A percentile compares a stretch with the other conserved stretches of the same genome.
Conservation (phyloP, 2,329 filamentous ascomycete species). For the Colletotrichum cuscutae region DNA sequence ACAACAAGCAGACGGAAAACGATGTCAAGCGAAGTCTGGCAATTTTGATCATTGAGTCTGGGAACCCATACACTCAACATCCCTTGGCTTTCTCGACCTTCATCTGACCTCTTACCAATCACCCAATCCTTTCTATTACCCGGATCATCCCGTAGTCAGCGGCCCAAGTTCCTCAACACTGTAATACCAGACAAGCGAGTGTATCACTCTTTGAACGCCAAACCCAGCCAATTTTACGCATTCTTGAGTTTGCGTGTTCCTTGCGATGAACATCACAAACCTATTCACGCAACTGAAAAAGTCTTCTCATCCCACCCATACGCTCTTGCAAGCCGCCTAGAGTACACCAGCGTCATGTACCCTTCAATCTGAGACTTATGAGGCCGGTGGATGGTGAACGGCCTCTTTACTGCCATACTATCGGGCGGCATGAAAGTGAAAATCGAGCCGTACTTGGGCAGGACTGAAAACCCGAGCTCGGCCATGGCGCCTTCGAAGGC, state of each 20-base stretch:
- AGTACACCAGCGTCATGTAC: constrained; percentile 40
- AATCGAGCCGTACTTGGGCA: constrained; percentile 53
- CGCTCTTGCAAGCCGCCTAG: constrained; percentile 43
- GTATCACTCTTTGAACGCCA: accelerated
- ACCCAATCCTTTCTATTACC: no score
- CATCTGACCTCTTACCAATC: no score
- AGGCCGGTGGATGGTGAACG: constrained; percentile 50
- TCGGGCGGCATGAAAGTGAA: constrained; percentile 51
- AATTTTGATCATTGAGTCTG: no score
- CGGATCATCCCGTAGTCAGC: no score
- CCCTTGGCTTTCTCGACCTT: no score
- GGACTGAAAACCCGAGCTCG: constrained; percentile 52
- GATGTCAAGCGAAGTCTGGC: no score
- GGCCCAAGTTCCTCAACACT: no score
- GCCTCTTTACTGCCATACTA: constrained; percentile 38
- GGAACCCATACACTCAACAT: accelerated
- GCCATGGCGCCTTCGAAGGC: constrained; percentile 53
- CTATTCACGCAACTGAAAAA: constrained; percentile 38
- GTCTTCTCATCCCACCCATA: constrained; percentile 50
- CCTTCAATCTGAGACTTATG: constrained; percentile 50
- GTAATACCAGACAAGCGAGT: no score
- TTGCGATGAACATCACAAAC: not conserved
- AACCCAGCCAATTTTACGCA: not conserved
- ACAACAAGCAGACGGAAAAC: accelerated
- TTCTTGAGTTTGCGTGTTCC: accelerated